Conservation (phyloP, 139 green algal species). For the Chlamydomonas sphaeroides region DNA sequence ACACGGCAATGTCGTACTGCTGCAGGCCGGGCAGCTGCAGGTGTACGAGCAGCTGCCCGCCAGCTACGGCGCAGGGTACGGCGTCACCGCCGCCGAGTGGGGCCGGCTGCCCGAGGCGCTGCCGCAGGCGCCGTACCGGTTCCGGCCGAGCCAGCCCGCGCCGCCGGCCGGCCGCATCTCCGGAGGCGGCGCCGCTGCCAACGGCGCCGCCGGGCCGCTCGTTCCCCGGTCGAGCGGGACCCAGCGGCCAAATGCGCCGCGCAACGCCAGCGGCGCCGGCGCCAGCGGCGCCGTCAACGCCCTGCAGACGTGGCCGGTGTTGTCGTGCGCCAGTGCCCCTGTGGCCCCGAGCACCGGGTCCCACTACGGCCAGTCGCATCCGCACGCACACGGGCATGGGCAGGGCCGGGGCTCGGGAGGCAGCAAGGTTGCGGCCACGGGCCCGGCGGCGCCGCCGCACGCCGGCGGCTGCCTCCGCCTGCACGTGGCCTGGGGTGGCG, state of each 20-base stretch:
- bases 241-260: too few relatives aligned
- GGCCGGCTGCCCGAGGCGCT: slow-evolving; percentile 20
- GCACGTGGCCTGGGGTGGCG: background rate
- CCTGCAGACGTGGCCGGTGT: slow-evolving; percentile 26
- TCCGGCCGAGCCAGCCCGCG: slow-evolving; percentile 12
- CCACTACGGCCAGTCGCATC: background rate
- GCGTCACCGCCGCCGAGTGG: slow-evolving; percentile 16
- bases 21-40: slow-evolving; percentile 24
- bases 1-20: background rate
- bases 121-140: slow-evolving; percentile 34
- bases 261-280: too few relatives aligned
- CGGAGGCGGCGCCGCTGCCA: background rate
- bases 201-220: too few relatives aligned
- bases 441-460: background rate
- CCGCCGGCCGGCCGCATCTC: background rate
- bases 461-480: background rate
- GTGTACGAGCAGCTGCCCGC: slow-evolving; percentile 30
- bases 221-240: too few relatives aligned
- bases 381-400: too few relatives aligned
- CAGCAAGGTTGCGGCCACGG: background rate
- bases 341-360: background rate
- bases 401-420: background rate
- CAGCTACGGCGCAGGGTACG: background rate
- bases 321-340: slow-evolving; percentile 1
- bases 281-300: background rate